Base-by-base conservation (phyloP, 768 basidiomycete species). In the Lactarius trivialis region DNA sequence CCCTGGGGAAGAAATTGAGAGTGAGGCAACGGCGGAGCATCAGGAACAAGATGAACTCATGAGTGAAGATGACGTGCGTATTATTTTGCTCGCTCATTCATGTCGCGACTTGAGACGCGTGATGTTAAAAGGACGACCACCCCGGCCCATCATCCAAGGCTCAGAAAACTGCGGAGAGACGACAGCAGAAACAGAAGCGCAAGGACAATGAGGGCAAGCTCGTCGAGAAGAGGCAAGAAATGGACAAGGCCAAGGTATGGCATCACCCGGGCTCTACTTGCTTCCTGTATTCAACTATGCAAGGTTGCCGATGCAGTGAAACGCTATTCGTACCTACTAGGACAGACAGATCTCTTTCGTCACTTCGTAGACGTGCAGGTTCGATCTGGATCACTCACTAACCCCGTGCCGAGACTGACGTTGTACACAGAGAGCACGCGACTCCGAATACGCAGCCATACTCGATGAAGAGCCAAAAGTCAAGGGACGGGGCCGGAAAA, bases 291-390 rank as follows among this genome's bases (percentile, higher is more conserved):
- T 70, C 64, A 68, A 51, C 19, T 39, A 50, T 57, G 0, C 24
- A 67, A 98, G 93, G 82, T 94, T 43, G 77, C 91, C 21, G 95
- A 98, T 70, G 92, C 94, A 11, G 91, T 98, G 64, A 98, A 98
- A 73, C 88, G 94, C 19, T 98, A 98, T 71, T 91, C 91, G 2
- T 98, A 98, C 74, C 83, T 98, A n/a, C 82, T 99, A 2, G 97
- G 97, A 8, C 95, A 99, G 73, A 98, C 96, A 0, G 97, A 98
- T 67, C 80, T 98, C 21, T 99, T 99, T 80, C 93, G 93, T 68
- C 96, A 98, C 73, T 98, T 98, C 71, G 91, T 98, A 7, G 93
- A 98, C 72, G 88, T 98, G 74, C 97, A 97, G 82, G 93, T 90
- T 24, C 30, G 78, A 65, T 56, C 43, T 34, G 11, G 55, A 39